Conservation (phyloP, 2,329 filamentous ascomycete species). For the Nothophaeocryptopus gaeumannii region DNA sequence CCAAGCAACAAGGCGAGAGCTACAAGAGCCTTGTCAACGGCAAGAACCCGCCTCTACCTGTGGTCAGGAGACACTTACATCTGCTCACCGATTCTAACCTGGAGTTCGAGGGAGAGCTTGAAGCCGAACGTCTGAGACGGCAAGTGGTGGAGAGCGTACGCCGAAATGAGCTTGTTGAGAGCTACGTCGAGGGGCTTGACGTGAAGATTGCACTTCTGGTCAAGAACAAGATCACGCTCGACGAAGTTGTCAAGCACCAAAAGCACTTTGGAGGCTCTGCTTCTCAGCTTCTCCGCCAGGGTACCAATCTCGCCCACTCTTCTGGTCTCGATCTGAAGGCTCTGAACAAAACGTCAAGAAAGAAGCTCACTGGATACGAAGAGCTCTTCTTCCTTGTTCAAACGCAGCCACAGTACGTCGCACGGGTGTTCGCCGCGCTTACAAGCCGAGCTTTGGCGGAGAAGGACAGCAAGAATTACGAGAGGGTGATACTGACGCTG, state of each 20-base stretch:
- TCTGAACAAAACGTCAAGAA: constrained; percentile 91
- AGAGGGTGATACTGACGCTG: constrained; percentile 90
- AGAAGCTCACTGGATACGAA: constrained; percentile 95
- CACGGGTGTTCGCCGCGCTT: constrained; percentile 78
- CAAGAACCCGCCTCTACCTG: constrained; percentile 93
- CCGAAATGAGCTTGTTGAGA: constrained; percentile 94
- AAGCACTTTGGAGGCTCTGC: constrained; percentile 79
- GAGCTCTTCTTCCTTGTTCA: constrained; percentile 96
- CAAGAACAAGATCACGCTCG: constrained; percentile 98
- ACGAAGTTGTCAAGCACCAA: constrained; percentile 96
- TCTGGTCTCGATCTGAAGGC: constrained; percentile 90
- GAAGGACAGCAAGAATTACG: constrained; percentile 88
- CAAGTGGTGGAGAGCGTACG: constrained; percentile 95
- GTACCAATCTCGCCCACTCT: constrained; percentile 53
- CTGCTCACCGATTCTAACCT: constrained; percentile 97
- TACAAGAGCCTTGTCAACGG: constrained; percentile 96
- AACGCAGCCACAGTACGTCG: constrained; percentile 92
- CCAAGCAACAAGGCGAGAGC: constrained; percentile 91
- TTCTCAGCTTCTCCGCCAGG: constrained; percentile 32
- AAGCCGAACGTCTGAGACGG: constrained; percentile 92
- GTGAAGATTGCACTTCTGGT: constrained; percentile 98
- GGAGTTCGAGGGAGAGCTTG: constrained; percentile 97
- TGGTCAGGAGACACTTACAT: constrained; percentile 97
- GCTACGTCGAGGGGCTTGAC: constrained; percentile 96
- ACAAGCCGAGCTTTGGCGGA: constrained; percentile 82